phyloP scores from a whole-genome alignment of 495 filamentous ascomycete genomes.

The Hyaloscypha finlandica region DNA sequence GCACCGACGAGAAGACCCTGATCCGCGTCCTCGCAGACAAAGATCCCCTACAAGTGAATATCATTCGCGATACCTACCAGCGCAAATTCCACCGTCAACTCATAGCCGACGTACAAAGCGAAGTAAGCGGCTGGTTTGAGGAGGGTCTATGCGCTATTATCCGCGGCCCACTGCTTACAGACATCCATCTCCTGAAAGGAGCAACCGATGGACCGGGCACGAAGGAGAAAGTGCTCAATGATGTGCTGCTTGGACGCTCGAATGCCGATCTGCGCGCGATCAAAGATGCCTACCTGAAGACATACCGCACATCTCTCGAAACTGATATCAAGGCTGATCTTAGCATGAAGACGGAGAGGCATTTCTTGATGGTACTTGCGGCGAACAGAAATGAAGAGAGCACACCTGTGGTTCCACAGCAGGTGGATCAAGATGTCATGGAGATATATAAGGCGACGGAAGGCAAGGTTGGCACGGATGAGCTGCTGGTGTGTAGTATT shows the following conservation, averaged over 20 bases:
- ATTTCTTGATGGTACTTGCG: constrained; percentile 77
- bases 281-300: constrained; percentile 70
- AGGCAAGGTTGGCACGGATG: constrained; percentile 69
- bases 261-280: constrained; percentile 87
- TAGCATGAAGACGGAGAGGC: constrained; percentile 77
- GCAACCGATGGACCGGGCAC: constrained; percentile 81
- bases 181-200: constrained; percentile 62
- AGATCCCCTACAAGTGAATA: constrained; percentile 71
- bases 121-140: constrained; percentile 73
- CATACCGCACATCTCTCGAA: constrained; percentile 61
- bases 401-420: constrained; percentile 65
- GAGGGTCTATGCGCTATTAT: constrained; percentile 68
- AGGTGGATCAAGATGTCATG: constrained; percentile 70
- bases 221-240: constrained; percentile 81
- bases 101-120: constrained; percentile 71
- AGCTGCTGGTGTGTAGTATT: constrained; percentile 74
- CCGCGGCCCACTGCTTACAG: constrained; percentile 74
- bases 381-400: constrained; percentile 74
- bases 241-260: constrained; percentile 76
- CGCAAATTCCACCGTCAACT: constrained; percentile 64
- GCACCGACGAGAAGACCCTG: constrained; percentile 78
- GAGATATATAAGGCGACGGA: constrained; percentile 74
- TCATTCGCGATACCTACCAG: constrained; percentile 67
- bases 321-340: constrained; percentile 74
- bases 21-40: constrained; percentile 65